Base-by-base conservation (phyloP, 768 basidiomycete genomes). In the Lactifluus hygrophoroides region DNA sequence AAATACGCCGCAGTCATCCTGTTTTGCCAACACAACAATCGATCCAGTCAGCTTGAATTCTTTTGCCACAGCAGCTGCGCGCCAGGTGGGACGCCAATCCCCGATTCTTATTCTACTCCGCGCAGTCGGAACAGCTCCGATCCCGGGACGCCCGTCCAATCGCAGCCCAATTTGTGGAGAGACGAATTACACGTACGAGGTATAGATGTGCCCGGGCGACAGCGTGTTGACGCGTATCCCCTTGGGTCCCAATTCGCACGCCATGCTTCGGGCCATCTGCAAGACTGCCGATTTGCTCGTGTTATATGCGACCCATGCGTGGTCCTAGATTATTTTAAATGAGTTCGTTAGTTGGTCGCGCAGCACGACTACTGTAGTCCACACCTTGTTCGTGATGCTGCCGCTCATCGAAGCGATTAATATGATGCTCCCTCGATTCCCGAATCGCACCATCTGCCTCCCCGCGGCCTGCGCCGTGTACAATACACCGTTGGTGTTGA, bases 261-360 rank as follows among this genome's bases (percentile, higher is more conserved):
- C 88, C 86, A 90, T 85, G 68, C 84, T 88, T 43, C 88, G 80
- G 5, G 76, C 82, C 86, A 88, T 88, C 70, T 90, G 88, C 42
- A 89, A 70, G 17, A 90, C 86, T 5, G 83, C 88, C 1, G 84
- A 80, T 70, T 90, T 90, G 72, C 84, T 86, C 48, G 80, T 76
- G 70, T 89, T 88, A 72, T 90, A 90, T 14, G 85, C 80, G 51
- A 83, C 78, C 86, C 85, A 88, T 1, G 82, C 79, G 63, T 87
- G 85, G 62, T 82, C 86, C 88, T 86, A n/a, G n/a, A n/a, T n/a
- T n/a, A n/a, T n/a, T n/a, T n/a, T n/a, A n/a, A n/a, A n/a, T n/a
- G 44, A 28, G 17, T 13, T 23, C 54, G 27, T 30, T 13, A 40
- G 5, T 10, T 21, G 2, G 40, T 16, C 38, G 38, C 25, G 40